These are phyloP conservation scores for Gracilaria gracilis DNA, from an alignment of 23 red algal species.

Conservation along the genomic window DNA sequence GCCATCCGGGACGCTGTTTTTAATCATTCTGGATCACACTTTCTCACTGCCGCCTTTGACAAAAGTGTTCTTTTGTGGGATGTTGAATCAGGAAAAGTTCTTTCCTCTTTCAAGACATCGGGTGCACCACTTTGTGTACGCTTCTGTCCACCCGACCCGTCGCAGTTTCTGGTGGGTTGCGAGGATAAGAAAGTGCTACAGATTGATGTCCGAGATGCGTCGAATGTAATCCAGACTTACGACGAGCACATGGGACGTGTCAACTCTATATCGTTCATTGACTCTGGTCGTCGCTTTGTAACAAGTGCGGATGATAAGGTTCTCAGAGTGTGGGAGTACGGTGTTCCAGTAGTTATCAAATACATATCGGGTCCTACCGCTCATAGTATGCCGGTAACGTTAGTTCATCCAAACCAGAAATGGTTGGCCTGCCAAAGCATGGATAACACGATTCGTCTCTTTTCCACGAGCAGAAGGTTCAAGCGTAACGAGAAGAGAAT, in stretches of 20 bases:
- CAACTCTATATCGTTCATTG: slow-evolving; percentile 86
- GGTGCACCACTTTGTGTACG: slow-evolving; percentile 52
- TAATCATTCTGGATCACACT: slow-evolving; percentile 42
- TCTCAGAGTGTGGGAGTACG: slow-evolving; percentile 90
- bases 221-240: slow-evolving; percentile 78
- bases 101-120: slow-evolving; percentile 34
- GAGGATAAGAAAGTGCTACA: slow-evolving; percentile 83
- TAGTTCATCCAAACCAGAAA: slow-evolving; percentile 81
- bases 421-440: slow-evolving; percentile 75
- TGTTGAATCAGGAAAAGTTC: slow-evolving; percentile 77
- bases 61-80: slow-evolving; percentile 81
- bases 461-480: slow-evolving; percentile 66
- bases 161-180: slow-evolving; percentile 81
- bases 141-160: slow-evolving; percentile 21
- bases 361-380: slow-evolving; percentile 81
- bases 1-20: slow-evolving; percentile 74
- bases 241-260: slow-evolving; percentile 88
- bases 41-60: slow-evolving; percentile 84
- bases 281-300: slow-evolving; percentile 80
- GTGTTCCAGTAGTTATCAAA: slow-evolving; percentile 88
- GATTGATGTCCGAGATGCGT: slow-evolving; percentile 73
- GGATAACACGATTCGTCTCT: slow-evolving; percentile 85
- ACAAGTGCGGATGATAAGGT: slow-evolving; percentile 89
- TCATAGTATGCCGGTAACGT: slow-evolving; percentile 66
- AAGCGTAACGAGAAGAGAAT: slow-evolving; percentile 74